A percentile compares a stretch with the other conserved stretches of the same genome.
Evolutionary conservation across 257 asterid genomes (phyloP).

Genomic region (Petrea volubilis): DNA sequence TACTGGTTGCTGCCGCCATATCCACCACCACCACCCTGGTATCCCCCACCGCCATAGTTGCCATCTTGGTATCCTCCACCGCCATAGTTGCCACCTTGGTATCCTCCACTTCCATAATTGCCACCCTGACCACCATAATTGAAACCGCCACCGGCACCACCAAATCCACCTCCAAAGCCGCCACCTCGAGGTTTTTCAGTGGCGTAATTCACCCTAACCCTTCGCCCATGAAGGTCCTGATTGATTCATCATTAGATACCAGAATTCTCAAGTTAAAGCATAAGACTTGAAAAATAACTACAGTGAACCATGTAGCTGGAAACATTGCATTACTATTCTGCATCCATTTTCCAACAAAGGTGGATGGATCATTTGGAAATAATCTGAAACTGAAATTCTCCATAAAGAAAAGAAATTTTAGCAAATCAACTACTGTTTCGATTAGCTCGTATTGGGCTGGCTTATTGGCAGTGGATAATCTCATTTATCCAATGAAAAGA

Average conservation of each 20-base stretch:
- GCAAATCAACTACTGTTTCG: not conserved
- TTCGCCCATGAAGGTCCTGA: conserved; percentile 63
- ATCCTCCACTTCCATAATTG: conserved; percentile 28
- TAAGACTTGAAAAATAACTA: not conserved
- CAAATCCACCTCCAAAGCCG: conserved; percentile 50
- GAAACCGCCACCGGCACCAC: conserved; percentile 31
- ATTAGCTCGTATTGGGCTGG: not conserved
- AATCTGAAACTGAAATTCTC: not conserved
- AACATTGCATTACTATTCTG: too few relatives aligned
- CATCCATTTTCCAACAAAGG: not conserved
- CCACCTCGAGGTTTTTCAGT: conserved; percentile 49
- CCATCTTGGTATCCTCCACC: conserved; percentile 12
- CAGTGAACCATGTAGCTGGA: too few relatives aligned
- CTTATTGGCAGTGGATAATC: too few relatives aligned
- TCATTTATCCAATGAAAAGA: not conserved
- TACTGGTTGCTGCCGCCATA: conserved; percentile 12
- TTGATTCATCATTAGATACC: not conserved
- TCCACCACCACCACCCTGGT: not conserved
- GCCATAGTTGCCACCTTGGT: not conserved
- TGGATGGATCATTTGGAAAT: not conserved
- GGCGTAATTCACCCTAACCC: conserved; percentile 57
- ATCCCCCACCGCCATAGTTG: conserved; percentile 26
- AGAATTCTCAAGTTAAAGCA: not conserved
- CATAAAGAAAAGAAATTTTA: not conserved
- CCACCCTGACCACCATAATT: conserved; percentile 30